Conservation (phyloP, 805 yeast species). For the Teunomyces aglyptinius region DNA sequence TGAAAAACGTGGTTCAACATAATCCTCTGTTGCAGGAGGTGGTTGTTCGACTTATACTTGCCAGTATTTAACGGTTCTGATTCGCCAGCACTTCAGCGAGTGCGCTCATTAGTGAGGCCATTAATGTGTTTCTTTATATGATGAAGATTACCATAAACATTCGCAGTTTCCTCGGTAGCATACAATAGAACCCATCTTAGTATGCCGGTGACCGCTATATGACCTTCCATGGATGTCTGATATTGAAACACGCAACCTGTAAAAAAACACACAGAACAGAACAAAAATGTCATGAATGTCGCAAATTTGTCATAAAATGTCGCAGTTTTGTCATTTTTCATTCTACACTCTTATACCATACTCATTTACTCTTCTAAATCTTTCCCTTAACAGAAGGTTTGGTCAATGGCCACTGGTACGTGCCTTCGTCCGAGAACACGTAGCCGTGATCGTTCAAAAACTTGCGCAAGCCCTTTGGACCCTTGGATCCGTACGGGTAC, state of each 20-base stretch:
- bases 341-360: not conserved
- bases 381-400: slow-evolving; percentile 41
- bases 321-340: too few species aligned
- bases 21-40: slow-evolving; percentile 40
- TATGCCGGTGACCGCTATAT: slow-evolving; percentile 81
- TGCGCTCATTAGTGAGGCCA: slow-evolving; percentile 6
- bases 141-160: slow-evolving; percentile 77
- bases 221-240: slow-evolving; percentile 96
- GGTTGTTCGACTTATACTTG: slow-evolving; percentile 70
- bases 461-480: slow-evolving; percentile 64
- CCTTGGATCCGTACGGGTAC: slow-evolving; percentile 90
- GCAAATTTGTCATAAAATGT: not conserved
- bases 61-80: slow-evolving; percentile 78
- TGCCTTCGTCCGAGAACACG: slow-evolving; percentile 56
- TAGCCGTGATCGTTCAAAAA: slow-evolving; percentile 74
- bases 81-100: slow-evolving; percentile 20
- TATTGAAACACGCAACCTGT: slow-evolving; percentile 21
- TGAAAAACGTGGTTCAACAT: slow-evolving; percentile 45
- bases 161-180: slow-evolving; percentile 97
- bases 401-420: slow-evolving; percentile 91
- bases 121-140: slow-evolving; percentile 39
- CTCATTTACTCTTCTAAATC: slow-evolving; percentile 12
- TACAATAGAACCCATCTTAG: slow-evolving; percentile 82
- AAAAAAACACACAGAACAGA: too few species aligned
- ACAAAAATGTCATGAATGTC: too few species aligned